Base-by-base conservation (phyloP, 176 grass and related monocot species). In the Rhipidocladum racemiflorum region DNA sequence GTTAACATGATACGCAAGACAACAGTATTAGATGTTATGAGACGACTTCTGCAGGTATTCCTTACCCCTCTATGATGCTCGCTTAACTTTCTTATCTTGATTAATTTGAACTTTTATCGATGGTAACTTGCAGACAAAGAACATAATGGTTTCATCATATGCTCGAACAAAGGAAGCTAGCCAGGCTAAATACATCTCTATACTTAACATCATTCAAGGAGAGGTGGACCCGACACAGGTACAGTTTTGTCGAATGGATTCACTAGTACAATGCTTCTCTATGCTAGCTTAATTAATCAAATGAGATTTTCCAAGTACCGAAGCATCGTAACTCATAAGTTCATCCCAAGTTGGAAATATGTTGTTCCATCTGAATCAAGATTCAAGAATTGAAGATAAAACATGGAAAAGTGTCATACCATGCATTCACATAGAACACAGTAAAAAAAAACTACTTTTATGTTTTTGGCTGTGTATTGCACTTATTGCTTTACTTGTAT, bases 1-100 rank as follows among this genome's bases (percentile, higher is more conserved):
- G 97, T 91, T 91, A 99, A 99, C 77, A 99, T 99, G 91, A 99
- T 99, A 84, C 92, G 93, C 28, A 99, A 99, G 61, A 96, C 97
- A 0, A 99, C 93, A 0, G 97, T 99, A 23, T 86, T 99, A 45
- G 91, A 99, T 87, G 97, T 99, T 46, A 99, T 99, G 97, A 95
- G 97, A 88, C 89, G 97, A 86, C 93, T 99, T 78, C 80, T 94
- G 81, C 92, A 94, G 84, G 92, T 89, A 77, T 36, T 57, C 30
- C 25, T 68, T 69, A 10, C 78, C 14, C 29, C 28, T 38, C 35
- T 44, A 48, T 12, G 40, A 71, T 61, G 21, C 29, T 54, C 61
- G 34, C 39, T 1, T 68, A 12, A 6, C 49, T 68, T 14, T 72
- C 2, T n/a, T 72, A 13, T 64, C 25, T 87, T 55, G 25, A 21